A percentile compares a stretch with the other conserved stretches of the same genome.
Evolutionary conservation across 164 flowering plant species (phyloP).

Genomic region (Chloranthus sessilifolius): DNA sequence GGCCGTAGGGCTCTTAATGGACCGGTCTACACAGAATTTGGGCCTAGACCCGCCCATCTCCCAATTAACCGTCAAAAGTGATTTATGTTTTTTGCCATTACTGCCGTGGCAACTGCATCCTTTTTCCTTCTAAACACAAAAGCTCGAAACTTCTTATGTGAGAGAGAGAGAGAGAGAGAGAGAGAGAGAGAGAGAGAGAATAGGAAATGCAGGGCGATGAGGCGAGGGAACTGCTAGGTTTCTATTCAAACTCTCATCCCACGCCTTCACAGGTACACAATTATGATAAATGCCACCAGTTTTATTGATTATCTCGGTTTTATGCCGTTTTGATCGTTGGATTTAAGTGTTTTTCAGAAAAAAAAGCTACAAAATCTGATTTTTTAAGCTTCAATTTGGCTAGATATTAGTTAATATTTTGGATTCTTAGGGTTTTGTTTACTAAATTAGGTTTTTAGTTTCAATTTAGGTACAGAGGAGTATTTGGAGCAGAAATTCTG

Average conservation of each 20-base stretch:
- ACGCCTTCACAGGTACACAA: conserved; percentile 34
- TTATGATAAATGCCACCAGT: too few relatives aligned
- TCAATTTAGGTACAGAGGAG: too few relatives aligned
- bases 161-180: conserved; percentile 4
- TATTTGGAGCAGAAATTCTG: too few relatives aligned
- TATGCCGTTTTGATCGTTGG: too few relatives aligned
- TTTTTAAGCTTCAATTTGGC: too few relatives aligned
- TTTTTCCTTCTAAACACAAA: neutral
- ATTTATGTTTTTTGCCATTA: neutral
- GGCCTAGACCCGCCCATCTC: neutral
- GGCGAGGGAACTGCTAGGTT: conserved; percentile 44
- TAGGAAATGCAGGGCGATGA: conserved; percentile 38
- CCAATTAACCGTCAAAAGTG: neutral
- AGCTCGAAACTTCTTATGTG: conserved; percentile 6
- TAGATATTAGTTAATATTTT: too few relatives aligned
- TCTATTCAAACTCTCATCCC: conserved; percentile 33
- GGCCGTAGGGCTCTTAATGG: too few relatives aligned
- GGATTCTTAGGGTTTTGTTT: too few relatives aligned
- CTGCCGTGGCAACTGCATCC: neutral
- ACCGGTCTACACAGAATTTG: neutral
- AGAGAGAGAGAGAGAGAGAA: conserved; percentile 4
- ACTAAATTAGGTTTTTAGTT: too few relatives aligned
- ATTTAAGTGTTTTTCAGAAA: too few relatives aligned
- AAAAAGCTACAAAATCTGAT: too few relatives aligned
- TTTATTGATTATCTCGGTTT: too few relatives aligned